Conservation (phyloP, 1,284 basidiomycete genomes). For the Ceratobasidium sp. region DNA sequence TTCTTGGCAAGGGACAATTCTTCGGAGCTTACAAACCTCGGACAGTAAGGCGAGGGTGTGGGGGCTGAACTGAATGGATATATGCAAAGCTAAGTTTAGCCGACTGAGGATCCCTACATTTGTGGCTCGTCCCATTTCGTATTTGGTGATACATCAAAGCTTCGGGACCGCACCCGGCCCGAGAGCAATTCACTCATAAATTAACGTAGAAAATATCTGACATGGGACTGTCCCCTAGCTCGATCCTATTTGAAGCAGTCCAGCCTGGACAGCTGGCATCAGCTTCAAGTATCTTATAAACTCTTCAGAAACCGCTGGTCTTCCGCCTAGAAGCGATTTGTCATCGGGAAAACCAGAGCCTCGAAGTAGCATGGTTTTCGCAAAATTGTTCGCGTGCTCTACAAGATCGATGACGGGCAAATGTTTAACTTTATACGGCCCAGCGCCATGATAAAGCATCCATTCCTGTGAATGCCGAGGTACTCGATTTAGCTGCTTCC, state of each 20-base stretch:
- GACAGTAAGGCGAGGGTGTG: no score
- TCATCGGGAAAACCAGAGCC: background rate
- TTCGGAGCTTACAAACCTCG: no score
- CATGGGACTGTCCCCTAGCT: no score
- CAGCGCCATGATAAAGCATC: slow-evolving; percentile 18
- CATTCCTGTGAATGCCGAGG: slow-evolving; percentile 2
- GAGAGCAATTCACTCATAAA: no score
- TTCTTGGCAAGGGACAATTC: no score
- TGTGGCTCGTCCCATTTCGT: no score
- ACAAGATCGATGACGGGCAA: slow-evolving; percentile 16
- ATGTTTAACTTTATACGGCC: background rate
- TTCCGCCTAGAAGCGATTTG: background rate
- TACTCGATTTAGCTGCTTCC: background rate
- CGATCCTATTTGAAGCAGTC: background rate
- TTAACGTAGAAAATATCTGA: no score
- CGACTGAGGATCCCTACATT: no score
- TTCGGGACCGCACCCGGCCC: no score
- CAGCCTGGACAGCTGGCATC: background rate
- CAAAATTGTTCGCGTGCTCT: background rate
- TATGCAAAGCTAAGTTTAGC: no score
- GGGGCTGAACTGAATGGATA: no score
- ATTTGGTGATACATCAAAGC: no score
- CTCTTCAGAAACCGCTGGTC: background rate
- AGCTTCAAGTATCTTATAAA: background rate
- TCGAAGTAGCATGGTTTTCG: background rate